Conservation (phyloP, 768 basidiomycete species). For the Cystobasidium onofrii region DNA sequence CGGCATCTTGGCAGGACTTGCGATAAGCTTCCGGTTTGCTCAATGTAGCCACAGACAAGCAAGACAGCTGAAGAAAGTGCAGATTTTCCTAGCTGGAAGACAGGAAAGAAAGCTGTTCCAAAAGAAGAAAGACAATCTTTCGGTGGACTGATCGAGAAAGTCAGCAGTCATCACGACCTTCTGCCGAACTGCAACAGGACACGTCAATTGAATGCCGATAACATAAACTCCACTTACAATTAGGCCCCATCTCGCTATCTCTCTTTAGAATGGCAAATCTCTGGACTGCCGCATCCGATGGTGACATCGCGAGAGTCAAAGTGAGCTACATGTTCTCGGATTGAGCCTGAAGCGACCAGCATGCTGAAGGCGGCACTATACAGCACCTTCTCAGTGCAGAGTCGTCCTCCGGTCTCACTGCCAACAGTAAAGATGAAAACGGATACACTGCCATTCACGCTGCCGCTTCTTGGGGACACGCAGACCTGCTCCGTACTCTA, state of each 20-base stretch:
- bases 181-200: neutral
- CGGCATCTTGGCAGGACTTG: neutral
- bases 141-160: neutral
- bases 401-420: neutral
- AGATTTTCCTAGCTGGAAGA: neutral
- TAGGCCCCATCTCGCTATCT: neutral
- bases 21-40: neutral
- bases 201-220: neutral
- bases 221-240: neutral
- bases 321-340: slow-evolving; percentile 36
- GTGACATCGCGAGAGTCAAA: slow-evolving; percentile 46
- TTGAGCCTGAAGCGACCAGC: neutral
- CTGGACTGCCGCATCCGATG: slow-evolving; percentile 49
- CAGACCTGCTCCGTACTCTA: slow-evolving; percentile 47
- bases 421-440: slow-evolving; percentile 35
- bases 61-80: neutral
- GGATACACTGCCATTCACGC: slow-evolving; percentile 45
- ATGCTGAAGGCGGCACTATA: neutral
- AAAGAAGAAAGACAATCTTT: neutral
- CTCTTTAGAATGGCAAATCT: slow-evolving; percentile 41
- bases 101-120: neutral
- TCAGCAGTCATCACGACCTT: neutral
- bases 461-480: slow-evolving; percentile 49
- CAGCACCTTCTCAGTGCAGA: slow-evolving; percentile 23
- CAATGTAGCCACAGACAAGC: neutral